phyloP scores from a whole-genome alignment of 2,329 filamentous ascomycete genomes.

The Metarhizium humberi region DNA sequence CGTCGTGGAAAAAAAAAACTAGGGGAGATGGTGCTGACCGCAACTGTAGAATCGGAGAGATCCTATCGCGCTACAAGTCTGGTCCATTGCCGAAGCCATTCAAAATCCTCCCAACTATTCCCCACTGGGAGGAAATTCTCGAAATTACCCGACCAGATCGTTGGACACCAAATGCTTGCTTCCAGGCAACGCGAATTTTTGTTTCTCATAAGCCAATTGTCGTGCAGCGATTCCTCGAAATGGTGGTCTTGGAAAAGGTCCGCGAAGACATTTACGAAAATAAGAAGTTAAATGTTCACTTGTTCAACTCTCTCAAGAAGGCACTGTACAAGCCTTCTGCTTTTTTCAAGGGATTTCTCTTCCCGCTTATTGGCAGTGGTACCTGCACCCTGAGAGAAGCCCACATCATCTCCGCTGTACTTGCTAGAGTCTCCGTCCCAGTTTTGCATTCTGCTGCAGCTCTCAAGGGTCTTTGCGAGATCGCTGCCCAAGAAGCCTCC shows the following conservation, averaged over 20 bases:
- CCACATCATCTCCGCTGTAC: conserved; percentile 78
- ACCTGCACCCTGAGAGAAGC: conserved; percentile 91
- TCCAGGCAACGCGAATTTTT: conserved; percentile 87
- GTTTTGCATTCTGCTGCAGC: conserved; percentile 90
- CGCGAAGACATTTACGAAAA: conserved; percentile 89
- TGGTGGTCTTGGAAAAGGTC: conserved; percentile 81
- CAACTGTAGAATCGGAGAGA: conserved; percentile 60
- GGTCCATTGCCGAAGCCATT: conserved; percentile 97
- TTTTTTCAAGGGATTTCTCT: conserved; percentile 94
- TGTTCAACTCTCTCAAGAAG: conserved; percentile 90
- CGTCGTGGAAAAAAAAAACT: neutral
- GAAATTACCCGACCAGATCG: conserved; percentile 71
- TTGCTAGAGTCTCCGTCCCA: conserved; percentile 76
- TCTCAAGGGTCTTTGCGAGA: conserved; percentile 85
- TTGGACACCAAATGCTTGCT: conserved; percentile 68
- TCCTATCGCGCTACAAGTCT: conserved; percentile 87
- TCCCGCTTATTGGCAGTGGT: conserved; percentile 75
- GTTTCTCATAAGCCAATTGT: conserved; percentile 72
- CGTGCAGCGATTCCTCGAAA: conserved; percentile 77
- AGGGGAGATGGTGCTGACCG: conserved; percentile 7
- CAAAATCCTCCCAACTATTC: conserved; percentile 88
- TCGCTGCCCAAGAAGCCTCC: conserved; percentile 81
- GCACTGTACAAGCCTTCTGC: conserved; percentile 86
- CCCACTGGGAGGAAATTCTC: conserved; percentile 82
- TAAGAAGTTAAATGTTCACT: conserved; percentile 89